A percentile compares a stretch with the other conserved stretches of the same genome.
phyloP scores from a whole-genome alignment of 768 basidiomycete genomes.

The Boletus subcaerulescens region DNA sequence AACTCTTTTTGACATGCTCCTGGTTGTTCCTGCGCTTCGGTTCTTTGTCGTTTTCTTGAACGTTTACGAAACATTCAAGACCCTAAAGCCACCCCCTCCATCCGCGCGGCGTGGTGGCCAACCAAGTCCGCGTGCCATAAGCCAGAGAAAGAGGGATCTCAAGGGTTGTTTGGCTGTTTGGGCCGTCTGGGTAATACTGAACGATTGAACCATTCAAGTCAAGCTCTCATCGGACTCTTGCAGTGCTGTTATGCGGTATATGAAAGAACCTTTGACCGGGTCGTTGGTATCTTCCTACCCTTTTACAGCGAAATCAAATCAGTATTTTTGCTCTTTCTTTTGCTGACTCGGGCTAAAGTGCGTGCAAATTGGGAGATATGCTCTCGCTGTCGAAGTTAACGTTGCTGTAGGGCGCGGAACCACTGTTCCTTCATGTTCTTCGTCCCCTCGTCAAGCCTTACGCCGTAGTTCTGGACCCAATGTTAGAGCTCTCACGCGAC shows the following conservation, averaged over 20 bases:
- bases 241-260: slow-evolving; percentile 69
- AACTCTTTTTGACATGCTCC: slow-evolving; percentile 47
- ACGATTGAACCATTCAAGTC: slow-evolving; percentile 6
- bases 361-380: slow-evolving; percentile 23
- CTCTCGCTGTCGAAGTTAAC: slow-evolving; percentile 7
- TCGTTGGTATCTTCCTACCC: slow-evolving; percentile 70
- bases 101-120: slow-evolving; percentile 48
- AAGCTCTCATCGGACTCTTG: slow-evolving; percentile 13
- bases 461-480: slow-evolving; percentile 57
- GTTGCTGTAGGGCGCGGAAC: slow-evolving; percentile 70
- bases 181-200: slow-evolving; percentile 73
- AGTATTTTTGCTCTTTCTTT: slow-evolving; percentile 65
- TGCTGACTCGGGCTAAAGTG: slow-evolving; percentile 74
- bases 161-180: slow-evolving; percentile 83
- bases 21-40: slow-evolving; percentile 66
- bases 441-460: slow-evolving; percentile 80
- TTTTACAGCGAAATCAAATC: slow-evolving; percentile 86
- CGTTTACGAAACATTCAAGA: slow-evolving; percentile 83
- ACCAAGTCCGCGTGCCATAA: slow-evolving; percentile 63
- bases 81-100: slow-evolving; percentile 62
- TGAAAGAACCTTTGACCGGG: slow-evolving; percentile 61
- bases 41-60: slow-evolving; percentile 72
- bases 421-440: slow-evolving; percentile 75
- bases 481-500: slow-evolving; percentile 58
- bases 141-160: slow-evolving; percentile 79